Evolutionary conservation across 768 basidiomycete genomes (phyloP).

Genomic region (Xerocomus spinulosus): DNA sequence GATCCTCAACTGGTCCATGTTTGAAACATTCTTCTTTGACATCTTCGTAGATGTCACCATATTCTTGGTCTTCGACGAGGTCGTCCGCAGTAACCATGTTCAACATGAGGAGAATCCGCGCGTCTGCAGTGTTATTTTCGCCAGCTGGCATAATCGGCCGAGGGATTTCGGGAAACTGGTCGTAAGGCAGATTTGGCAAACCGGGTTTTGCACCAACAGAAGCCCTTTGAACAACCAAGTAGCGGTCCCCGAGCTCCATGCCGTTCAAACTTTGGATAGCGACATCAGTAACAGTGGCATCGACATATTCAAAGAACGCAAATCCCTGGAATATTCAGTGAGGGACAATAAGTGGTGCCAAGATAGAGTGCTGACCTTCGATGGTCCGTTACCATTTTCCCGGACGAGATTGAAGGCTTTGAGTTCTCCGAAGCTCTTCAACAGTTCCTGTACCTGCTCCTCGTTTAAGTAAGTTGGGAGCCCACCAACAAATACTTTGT

Average conservation of each 20-base stretch:
- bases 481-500: constrained; percentile 97
- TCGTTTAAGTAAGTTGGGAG: constrained; percentile 94
- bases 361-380: constrained; percentile 56
- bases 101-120: constrained; percentile 91
- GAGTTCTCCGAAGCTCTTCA: constrained; percentile 96
- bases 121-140: constrained; percentile 52
- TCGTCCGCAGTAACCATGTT: constrained; percentile 99
- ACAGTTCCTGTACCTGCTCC: constrained; percentile 95
- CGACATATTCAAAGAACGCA: constrained; percentile 98
- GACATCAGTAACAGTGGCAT: constrained; percentile 82
- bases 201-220: constrained; percentile 87
- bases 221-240: constrained; percentile 93
- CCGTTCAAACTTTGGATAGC: constrained; percentile 95
- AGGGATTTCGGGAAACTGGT: constrained; percentile 79
- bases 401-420: constrained; percentile 98
- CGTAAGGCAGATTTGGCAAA: constrained; percentile 63
- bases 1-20: constrained; percentile 78
- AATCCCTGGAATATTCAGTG: constrained; percentile 63
- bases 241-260: constrained; percentile 96
- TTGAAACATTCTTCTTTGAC: constrained; percentile 85
- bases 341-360: background rate
- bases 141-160: constrained; percentile 86
- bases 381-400: constrained; percentile 82
- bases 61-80: constrained; percentile 84
- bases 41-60: constrained; percentile 91